Base-by-base conservation (phyloP, 805 yeast genomes). In the Suhomyces canberraensis region DNA sequence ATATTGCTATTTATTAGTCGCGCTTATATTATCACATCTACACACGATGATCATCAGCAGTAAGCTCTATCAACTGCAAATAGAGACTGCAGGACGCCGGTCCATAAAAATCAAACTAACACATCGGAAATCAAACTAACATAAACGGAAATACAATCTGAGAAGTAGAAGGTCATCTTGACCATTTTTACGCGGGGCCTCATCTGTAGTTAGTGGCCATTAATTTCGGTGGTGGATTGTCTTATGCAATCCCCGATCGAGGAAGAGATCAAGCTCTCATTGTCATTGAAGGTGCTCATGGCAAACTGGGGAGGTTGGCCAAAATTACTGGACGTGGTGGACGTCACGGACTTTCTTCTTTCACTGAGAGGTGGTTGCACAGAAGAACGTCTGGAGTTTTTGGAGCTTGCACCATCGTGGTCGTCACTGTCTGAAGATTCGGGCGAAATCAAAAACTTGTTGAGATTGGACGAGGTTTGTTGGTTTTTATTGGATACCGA, bases 171-270 rank as follows among this genome's bases (percentile, higher is more conserved):
- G 14, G 11, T 7, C n/a, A 21, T 21, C 11, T 8, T 8, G 25
- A 21, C 25, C 25, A 11, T 8, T 11, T 11, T 8, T 8, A 21
- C 11, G 25, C 25, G 11, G 25, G 25, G n/a, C n/a, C n/a, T n/a
- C n/a, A n/a, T 20, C 9, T 20, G 9, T 9, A 9, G 25, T 31
- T 45, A 50, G 19, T 43, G 46, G 27, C 62, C 62, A 36, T 56
- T 57, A 33, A 67, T 56, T 50, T 66, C 72, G 8, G 66, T 61
- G 27, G 61, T 60, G 25, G 65, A 50, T 42, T 59, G 64, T 41
- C 70, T 56, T 33, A 67, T 51, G 41, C 71, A 65, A 40, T 67
- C 71, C 24, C 66, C 71, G 30, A 66, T 57, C 4, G 68, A 56
- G 17, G 62, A 50, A 19, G 63, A 56, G 19, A 67, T 58, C 27